phyloP scores from a whole-genome alignment of 768 basidiomycete genomes.

The Tulasnella sp. region DNA sequence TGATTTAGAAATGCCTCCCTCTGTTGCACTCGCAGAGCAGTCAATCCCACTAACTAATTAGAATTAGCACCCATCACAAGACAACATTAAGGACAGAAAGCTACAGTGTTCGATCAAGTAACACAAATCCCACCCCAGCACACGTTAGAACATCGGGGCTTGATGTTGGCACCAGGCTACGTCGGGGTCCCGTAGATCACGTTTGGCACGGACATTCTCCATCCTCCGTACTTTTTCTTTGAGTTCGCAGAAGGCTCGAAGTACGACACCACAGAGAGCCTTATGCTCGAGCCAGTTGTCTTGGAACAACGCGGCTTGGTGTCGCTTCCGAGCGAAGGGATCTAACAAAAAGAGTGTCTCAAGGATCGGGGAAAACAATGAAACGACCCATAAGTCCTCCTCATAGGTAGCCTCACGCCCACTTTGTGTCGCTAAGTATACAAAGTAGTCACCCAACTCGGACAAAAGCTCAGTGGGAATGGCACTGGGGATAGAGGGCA shows the following conservation, averaged over 20 bases:
- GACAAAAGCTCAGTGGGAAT: not conserved
- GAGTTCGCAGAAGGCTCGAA: not conserved
- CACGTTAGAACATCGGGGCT: too few species aligned
- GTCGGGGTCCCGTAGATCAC: too few species aligned
- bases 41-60: too few species aligned
- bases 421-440: not conserved
- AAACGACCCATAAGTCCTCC: not conserved
- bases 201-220: too few species aligned
- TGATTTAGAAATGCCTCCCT: too few species aligned
- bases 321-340: not conserved
- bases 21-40: too few species aligned
- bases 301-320: not conserved
- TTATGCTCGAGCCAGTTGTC: not conserved
- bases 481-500: not conserved
- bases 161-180: too few species aligned
- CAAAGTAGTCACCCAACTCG: not conserved
- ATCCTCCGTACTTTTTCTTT: not conserved
- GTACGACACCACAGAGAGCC: not conserved
- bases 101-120: too few species aligned
- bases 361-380: not conserved
- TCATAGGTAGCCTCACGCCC: not conserved
- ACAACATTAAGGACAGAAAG: too few species aligned
- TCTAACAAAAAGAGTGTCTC: not conserved
- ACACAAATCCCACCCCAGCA: too few species aligned
- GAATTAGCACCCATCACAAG: too few species aligned